Evolutionary conservation across 2,329 filamentous ascomycete species (phyloP).

Genomic region (Ambrosiella beaveri): DNA sequence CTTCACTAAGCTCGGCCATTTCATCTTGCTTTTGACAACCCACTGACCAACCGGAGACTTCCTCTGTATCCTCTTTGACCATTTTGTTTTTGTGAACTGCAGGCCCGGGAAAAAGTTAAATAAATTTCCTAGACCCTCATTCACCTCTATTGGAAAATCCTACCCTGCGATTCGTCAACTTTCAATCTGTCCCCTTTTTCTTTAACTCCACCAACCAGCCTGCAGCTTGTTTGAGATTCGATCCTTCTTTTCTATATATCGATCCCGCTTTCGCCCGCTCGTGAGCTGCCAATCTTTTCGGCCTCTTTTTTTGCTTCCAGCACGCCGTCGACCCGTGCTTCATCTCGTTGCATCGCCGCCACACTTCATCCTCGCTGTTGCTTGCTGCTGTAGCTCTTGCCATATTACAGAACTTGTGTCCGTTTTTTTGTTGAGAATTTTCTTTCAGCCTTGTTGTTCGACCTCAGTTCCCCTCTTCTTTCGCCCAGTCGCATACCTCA

Average conservation of each 20-base stretch:
- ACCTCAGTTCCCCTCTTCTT: neutral
- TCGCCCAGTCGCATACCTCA: neutral
- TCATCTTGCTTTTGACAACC: too few species aligned
- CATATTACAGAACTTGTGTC: too few species aligned
- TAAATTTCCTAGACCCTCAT: neutral
- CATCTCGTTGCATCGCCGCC: neutral
- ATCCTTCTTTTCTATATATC: neutral
- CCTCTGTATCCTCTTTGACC: too few species aligned
- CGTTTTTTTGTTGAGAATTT: too few species aligned
- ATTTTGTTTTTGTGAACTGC: neutral
- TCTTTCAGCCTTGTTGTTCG: neutral
- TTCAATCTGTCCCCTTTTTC: neutral
- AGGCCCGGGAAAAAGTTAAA: neutral
- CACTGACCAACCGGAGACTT: too few species aligned
- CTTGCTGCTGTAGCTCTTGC: too few species aligned
- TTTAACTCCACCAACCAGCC: neutral
- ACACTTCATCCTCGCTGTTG: neutral
- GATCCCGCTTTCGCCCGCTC: neutral
- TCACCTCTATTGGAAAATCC: slow-evolving; percentile 1
- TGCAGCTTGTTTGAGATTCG: neutral
- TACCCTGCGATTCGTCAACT: neutral
- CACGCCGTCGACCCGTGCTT: neutral
- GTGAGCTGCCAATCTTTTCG: neutral
- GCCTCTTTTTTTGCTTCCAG: neutral
- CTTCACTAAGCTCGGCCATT: too few species aligned